These are phyloP conservation scores for Pyrenula aspistea DNA, from an alignment of 495 filamentous ascomycete species.

Conservation along the genomic window DNA sequence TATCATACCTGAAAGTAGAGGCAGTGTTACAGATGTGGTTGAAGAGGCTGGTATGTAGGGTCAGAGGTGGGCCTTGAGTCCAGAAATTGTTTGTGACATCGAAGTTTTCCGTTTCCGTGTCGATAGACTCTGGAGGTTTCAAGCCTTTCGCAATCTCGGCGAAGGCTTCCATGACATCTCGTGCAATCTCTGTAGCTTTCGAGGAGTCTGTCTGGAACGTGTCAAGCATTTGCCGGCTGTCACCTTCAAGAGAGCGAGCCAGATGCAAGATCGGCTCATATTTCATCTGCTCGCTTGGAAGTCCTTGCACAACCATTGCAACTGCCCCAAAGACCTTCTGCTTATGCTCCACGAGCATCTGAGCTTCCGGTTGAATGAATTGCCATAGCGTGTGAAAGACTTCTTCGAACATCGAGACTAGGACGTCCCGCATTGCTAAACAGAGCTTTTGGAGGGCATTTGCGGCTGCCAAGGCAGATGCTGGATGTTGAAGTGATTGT, in stretches of 20 bases:
- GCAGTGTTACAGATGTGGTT: constrained; percentile 30
- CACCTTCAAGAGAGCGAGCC: constrained; percentile 49
- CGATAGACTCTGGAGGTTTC: constrained; percentile 46
- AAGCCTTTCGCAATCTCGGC: constrained; percentile 69
- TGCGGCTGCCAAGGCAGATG: constrained; percentile 61
- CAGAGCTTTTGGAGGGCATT: constrained; percentile 71
- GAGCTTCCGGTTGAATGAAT: constrained; percentile 67
- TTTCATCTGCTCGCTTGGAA: constrained; percentile 52
- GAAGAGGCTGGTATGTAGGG: constrained; percentile 22
- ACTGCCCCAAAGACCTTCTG: constrained; percentile 75
- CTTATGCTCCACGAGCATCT: constrained; percentile 57
- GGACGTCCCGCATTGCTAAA: constrained; percentile 59
- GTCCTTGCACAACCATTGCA: constrained; percentile 70
- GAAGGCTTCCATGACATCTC: constrained; percentile 57
- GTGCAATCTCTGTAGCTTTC: constrained; percentile 30
- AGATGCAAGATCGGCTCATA: constrained; percentile 32
- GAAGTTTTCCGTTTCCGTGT: constrained; percentile 50
- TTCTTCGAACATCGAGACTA: constrained; percentile 26
- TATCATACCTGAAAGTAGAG: constrained; percentile 44
- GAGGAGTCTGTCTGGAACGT: constrained; percentile 23
- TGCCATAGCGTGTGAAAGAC: constrained; percentile 46
- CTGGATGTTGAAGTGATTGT: constrained; percentile 29
- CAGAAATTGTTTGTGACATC: constrained; percentile 30
- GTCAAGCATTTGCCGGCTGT: constrained; percentile 30
- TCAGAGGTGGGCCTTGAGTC: constrained; percentile 48